A percentile compares a stretch with the other conserved stretches of the same genome.
Conservation (phyloP, 148 eudicot genomes). For the Camellia japonica region DNA sequence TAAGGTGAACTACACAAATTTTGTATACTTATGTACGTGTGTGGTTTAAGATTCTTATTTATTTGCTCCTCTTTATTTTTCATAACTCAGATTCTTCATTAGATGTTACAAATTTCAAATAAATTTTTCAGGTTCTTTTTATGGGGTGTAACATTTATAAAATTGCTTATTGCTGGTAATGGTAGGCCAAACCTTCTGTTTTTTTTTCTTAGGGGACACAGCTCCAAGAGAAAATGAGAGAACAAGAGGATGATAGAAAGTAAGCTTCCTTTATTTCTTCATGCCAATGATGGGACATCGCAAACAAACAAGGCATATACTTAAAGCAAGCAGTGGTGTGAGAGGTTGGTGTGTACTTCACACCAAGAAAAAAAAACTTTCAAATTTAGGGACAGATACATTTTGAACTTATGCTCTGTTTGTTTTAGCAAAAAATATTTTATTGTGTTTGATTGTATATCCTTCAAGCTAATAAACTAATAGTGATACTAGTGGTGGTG, state of each 20-base stretch:
- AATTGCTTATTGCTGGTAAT: neutral
- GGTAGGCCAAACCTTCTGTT: neutral
- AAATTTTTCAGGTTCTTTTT: neutral
- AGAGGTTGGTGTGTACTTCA: conserved; percentile 9
- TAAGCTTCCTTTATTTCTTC: neutral
- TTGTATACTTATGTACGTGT: too few species aligned
- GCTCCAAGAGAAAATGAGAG: neutral
- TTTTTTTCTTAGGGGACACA: neutral
- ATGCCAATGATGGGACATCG: neutral
- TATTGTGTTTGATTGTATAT: too few species aligned
- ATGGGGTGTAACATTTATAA: neutral
- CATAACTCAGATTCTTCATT: too few species aligned
- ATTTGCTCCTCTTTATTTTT: too few species aligned
- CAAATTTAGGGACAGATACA: too few species aligned
- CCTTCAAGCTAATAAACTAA: too few species aligned
- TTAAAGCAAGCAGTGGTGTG: neutral
- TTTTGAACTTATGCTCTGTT: too few species aligned
- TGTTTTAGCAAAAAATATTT: too few species aligned
- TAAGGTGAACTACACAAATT: too few species aligned
- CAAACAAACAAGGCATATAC: neutral
- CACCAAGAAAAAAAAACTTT: neutral
- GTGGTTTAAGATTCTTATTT: too few species aligned
- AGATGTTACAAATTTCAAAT: too few species aligned
- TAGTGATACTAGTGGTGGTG: too few species aligned
- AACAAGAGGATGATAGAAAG: neutral